Conservation (phyloP, 345 rosid species). For the Rhodomyrtus tomentosa region DNA sequence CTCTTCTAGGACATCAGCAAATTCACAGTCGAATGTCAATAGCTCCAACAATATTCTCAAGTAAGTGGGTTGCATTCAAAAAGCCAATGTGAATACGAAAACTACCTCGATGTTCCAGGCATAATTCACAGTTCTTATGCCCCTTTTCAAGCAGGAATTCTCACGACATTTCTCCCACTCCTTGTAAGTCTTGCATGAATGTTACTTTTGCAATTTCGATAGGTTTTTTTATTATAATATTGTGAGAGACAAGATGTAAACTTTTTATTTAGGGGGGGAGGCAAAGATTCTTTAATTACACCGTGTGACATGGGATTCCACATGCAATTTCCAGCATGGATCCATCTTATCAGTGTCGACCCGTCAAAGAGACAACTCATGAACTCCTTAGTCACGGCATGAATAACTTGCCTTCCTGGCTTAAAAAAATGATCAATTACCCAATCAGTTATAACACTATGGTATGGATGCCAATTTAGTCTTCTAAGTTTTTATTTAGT, state of each 20-base stretch:
- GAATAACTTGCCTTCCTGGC: background rate
- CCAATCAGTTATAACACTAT: accelerated
- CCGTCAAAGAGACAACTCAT: background rate
- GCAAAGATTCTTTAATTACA: background rate
- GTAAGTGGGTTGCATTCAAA: background rate
- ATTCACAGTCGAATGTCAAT: accelerated
- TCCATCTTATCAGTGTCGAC: background rate
- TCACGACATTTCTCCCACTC: background rate
- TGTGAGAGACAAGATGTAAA: background rate
- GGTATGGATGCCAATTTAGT: accelerated
- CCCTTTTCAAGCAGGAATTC: background rate
- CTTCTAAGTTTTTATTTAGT: background rate
- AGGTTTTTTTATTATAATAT: background rate
- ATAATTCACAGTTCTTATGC: background rate
- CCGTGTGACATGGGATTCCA: background rate
- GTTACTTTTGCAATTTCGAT: background rate
- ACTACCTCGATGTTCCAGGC: background rate
- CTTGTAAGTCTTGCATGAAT: background rate
- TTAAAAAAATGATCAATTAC: background rate
- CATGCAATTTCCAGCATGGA: background rate
- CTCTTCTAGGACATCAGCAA: background rate
- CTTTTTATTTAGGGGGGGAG: background rate
- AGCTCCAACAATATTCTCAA: background rate
- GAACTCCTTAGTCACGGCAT: background rate
- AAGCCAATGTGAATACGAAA: background rate